Conservation (phyloP, 768 basidiomycete genomes). For the Pluteus cervinus region DNA sequence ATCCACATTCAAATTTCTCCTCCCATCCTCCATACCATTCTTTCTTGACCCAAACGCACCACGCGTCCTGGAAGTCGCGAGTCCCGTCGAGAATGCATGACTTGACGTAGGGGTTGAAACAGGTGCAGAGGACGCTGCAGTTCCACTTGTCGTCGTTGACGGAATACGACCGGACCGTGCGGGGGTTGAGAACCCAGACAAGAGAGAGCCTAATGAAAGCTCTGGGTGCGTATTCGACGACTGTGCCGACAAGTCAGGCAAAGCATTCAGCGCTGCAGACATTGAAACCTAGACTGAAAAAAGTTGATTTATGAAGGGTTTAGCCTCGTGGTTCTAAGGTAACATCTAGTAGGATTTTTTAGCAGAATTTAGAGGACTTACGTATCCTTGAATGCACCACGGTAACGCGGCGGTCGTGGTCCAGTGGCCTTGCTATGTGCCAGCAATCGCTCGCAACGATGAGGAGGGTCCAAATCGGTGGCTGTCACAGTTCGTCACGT, state of each 20-base stretch:
- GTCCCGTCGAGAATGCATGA: conserved; percentile 26
- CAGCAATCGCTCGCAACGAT: too few species aligned
- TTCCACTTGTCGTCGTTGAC: conserved; percentile 44
- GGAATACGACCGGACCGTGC: conserved; percentile 37
- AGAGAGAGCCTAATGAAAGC: conserved; percentile 52
- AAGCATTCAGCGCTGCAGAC: conserved; percentile 36
- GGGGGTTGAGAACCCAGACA: conserved; percentile 49
- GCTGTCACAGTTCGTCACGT: too few species aligned
- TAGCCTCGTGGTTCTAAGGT: too few species aligned
- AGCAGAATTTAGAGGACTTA: too few species aligned
- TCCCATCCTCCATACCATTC: conserved; percentile 2
- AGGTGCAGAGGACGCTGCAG: conserved; percentile 45
- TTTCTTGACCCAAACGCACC: conserved; percentile 24
- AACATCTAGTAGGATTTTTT: too few species aligned
- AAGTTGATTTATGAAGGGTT: too few species aligned
- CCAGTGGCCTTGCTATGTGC: too few species aligned
- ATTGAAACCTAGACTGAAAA: too few species aligned
- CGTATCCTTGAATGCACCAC: too few species aligned
- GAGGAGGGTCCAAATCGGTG: too few species aligned
- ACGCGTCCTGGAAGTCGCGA: conserved; percentile 9
- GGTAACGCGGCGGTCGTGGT: too few species aligned
- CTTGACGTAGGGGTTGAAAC: conserved; percentile 44
- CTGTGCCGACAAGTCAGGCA: conserved; percentile 33
- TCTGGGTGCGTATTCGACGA: conserved; percentile 47
- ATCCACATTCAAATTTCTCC: conserved; percentile 25